Evolutionary conservation across 2,329 filamentous ascomycete species (phyloP).

Genomic region (Escovopsis sp.): DNA sequence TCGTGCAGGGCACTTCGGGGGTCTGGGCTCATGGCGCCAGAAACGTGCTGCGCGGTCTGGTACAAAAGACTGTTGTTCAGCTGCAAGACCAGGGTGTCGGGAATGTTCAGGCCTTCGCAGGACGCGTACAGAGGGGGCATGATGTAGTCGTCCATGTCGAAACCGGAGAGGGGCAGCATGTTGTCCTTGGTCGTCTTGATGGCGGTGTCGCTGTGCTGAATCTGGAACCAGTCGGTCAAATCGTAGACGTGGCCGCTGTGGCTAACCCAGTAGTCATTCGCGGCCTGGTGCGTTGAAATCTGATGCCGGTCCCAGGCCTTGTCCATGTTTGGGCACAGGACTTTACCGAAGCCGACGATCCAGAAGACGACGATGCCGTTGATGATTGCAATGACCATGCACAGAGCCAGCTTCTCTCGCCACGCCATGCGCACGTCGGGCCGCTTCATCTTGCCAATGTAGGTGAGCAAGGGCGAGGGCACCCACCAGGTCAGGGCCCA

Average conservation of each 20-base stretch:
- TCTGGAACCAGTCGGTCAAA: constrained; percentile 72
- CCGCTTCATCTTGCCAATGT: constrained; percentile 85
- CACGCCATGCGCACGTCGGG: constrained; percentile 95
- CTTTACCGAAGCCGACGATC: constrained; percentile 70
- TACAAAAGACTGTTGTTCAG: constrained; percentile 49
- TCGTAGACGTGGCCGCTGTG: constrained; percentile 86
- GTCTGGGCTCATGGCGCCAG: constrained; percentile 46
- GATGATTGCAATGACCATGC: constrained; percentile 64
- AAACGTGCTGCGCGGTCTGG: constrained; percentile 49
- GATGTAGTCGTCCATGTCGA: constrained; percentile 76
- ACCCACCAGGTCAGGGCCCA: constrained; percentile 92
- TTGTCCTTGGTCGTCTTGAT: constrained; percentile 43
- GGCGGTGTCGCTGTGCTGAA: constrained; percentile 63
- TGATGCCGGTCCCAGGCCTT: constrained; percentile 71
- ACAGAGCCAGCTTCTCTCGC: constrained; percentile 84
- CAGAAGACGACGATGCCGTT: constrained; percentile 81
- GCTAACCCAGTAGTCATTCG: constrained; percentile 72
- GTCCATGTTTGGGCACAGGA: constrained; percentile 82
- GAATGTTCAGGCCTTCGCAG: constrained; percentile 58
- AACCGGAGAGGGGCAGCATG: constrained; percentile 69
- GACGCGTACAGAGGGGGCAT: constrained; percentile 58
- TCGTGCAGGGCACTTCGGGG: constrained; percentile 42
- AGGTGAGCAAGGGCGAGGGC: constrained; percentile 69
- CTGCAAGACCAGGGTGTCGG: constrained; percentile 39
- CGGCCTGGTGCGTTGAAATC: constrained; percentile 54